phyloP scores from a whole-genome alignment of 1,284 basidiomycete genomes.

The Puccinia coronata region DNA sequence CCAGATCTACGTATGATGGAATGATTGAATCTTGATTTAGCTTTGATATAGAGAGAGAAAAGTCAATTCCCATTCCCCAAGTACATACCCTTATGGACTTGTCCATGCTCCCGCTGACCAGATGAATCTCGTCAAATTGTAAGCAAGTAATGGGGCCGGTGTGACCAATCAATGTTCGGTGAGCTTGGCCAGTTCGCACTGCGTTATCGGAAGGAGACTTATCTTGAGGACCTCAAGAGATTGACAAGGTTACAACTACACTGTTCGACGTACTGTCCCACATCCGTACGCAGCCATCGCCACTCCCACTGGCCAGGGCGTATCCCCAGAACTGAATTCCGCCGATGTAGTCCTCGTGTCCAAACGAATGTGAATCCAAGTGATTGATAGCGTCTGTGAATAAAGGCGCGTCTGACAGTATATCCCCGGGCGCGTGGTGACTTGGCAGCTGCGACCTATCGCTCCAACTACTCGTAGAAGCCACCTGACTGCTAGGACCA shows the following conservation, averaged over 20 bases:
- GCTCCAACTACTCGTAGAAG: slow-evolving; percentile 9
- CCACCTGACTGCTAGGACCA: slow-evolving; percentile 41
- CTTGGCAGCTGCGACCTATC: neutral
- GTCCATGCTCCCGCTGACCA: slow-evolving; percentile 88
- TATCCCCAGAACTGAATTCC: slow-evolving; percentile 99
- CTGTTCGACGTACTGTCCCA: slow-evolving; percentile 82
- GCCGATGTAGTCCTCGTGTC: slow-evolving; percentile 92
- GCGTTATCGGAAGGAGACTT: slow-evolving; percentile 12
- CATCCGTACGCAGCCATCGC: slow-evolving; percentile 95
- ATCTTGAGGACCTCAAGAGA: slow-evolving; percentile 6
- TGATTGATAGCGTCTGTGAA: neutral
- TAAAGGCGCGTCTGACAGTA: slow-evolving; percentile 42
- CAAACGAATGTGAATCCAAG: neutral
- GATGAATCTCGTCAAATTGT: slow-evolving; percentile 94
- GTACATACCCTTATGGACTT: slow-evolving; percentile 79
- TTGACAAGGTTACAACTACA: slow-evolving; percentile 10
- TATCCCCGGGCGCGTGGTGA: slow-evolving; percentile 36
- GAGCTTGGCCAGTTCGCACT: slow-evolving; percentile 98
- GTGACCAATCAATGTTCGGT: slow-evolving; percentile 88
- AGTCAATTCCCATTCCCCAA: slow-evolving; percentile 43
- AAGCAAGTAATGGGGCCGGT: slow-evolving; percentile 89
- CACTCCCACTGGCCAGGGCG: slow-evolving; percentile 91
- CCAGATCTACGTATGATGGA: slow-evolving; percentile 64
- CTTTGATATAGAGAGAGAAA: neutral
- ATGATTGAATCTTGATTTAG: slow-evolving; percentile 44